Evolutionary conservation across 2,329 filamentous ascomycete species (phyloP).

Genomic region (Dothidotthia symphoricarpi): DNA sequence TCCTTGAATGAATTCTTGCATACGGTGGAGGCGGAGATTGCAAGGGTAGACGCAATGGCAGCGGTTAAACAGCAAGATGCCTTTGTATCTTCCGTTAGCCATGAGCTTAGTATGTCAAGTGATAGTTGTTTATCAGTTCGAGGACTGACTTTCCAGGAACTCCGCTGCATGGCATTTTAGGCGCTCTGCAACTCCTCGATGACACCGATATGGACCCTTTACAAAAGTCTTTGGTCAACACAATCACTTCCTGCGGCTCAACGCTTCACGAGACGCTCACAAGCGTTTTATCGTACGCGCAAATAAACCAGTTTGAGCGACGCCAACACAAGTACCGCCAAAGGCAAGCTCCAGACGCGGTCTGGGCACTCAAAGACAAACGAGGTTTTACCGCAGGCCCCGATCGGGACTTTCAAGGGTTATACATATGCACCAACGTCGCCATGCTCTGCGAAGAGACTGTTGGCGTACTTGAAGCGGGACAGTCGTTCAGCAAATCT

Average conservation of each 20-base stretch:
- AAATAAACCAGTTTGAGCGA: slow-evolving; percentile 38
- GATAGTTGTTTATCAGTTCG: not conserved
- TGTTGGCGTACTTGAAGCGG: slow-evolving; percentile 4
- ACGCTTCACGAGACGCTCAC: slow-evolving; percentile 48
- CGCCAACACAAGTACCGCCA: slow-evolving; percentile 24
- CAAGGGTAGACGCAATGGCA: slow-evolving; percentile 8
- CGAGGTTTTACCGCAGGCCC: slow-evolving; percentile 4
- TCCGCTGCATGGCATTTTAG: slow-evolving; percentile 40
- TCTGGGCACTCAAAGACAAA: slow-evolving; percentile 9
- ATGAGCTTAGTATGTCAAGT: slow-evolving; percentile 12
- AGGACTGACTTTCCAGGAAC: slow-evolving; percentile 2
- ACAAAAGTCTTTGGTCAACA: slow-evolving; percentile 47
- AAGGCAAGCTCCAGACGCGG: slow-evolving; percentile 4
- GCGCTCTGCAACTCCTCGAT: slow-evolving; percentile 48
- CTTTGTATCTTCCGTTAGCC: slow-evolving; percentile 16
- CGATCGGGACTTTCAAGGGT: slow-evolving; percentile 10
- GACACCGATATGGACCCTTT: slow-evolving; percentile 40
- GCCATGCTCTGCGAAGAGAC: slow-evolving; percentile 6
- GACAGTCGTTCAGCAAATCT: slow-evolving; percentile 1
- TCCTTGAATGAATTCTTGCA: slow-evolving; percentile 15
- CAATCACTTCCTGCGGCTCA: slow-evolving; percentile 49
- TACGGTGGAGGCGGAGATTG: slow-evolving; percentile 12
- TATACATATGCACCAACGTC: slow-evolving; percentile 13
- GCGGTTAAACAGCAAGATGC: slow-evolving; percentile 14
- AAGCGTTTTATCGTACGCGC: slow-evolving; percentile 18